Evolutionary conservation across 208 protist species (phyloP), one percentile per base, ranked within the genome.

Genomic region (Crithidia fasciculata): DNA sequence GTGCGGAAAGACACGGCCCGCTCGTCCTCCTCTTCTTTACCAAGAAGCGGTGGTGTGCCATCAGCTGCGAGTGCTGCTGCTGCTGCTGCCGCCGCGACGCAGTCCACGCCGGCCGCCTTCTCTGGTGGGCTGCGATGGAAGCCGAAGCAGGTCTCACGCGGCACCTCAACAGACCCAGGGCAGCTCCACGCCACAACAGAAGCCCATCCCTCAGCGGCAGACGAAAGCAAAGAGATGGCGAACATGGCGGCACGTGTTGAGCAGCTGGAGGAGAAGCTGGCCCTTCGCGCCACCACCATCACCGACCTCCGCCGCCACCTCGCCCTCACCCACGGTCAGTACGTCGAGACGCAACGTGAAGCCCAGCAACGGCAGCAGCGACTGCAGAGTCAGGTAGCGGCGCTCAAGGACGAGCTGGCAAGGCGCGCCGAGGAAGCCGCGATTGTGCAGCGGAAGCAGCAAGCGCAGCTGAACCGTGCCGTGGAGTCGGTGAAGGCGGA

Each of bases 361-460:
- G 69, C 80, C 1, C 61, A 70, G 41, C 57, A 73, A 8, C 78
- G 71, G 19, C 47, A 72, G 40, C 52, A 56, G 45, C 78, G 65
- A 15, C 71, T 84, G 28, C 71, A 60, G 28, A 72, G 74, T 19
- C 90, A 93, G 70, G 81, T 95, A 16, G 60, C 71, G 9, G 90
- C 90, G 10, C 76, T 95, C 40, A 92, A 93, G 76, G 90, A 90
- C 62, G 90, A 95, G 83, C 77, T 95, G 45, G 79, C 74, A 8
- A 84, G 90, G 2, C 83, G 86, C n/a, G 68, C 74, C 15, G 72
- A 90, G 53, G 89, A 94, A 75, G 64, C 77, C 6, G 56, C 56
- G 6, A 74, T 90, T 18, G 47, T 92, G 62, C 61, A 83, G 49
- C 73, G 78, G 5, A 86, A 85, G 69, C 66, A 80, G 57, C 80